Percentiles rank a stretch among this genome's conserved stretches.
These are phyloP conservation scores for Petasospora fabianii DNA, from an alignment of 1,139 yeast species.

Conservation along the genomic window DNA sequence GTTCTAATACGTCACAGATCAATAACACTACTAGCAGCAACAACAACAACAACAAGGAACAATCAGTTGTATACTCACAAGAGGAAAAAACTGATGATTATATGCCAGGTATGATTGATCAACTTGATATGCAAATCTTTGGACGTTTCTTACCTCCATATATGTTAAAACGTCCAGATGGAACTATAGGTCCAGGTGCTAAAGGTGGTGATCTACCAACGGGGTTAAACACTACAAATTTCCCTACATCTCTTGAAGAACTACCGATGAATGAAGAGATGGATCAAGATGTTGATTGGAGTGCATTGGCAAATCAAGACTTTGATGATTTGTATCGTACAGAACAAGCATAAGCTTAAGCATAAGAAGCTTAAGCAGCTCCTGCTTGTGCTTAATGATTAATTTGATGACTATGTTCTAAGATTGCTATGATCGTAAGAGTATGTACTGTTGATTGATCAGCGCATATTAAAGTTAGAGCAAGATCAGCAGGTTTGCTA, in stretches of 20 bases:
- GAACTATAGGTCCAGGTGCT: conserved; percentile 25
- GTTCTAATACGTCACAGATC: neutral
- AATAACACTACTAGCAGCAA: conserved; percentile 2
- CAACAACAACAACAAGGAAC: neutral
- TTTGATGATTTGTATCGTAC: conserved; percentile 1
- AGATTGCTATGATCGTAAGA: neutral
- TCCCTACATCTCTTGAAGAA: conserved; percentile 24
- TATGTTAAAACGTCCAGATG: conserved; percentile 48
- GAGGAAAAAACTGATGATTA: conserved; percentile 7
- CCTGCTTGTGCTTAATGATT: too few relatives aligned
- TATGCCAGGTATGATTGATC: conserved; percentile 46
- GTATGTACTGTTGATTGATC: neutral
- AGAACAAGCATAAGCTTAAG: too few relatives aligned
- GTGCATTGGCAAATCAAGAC: neutral
- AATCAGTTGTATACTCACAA: neutral
- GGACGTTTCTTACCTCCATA: conserved; percentile 77
- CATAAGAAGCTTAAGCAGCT: too few relatives aligned
- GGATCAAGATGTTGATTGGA: conserved; percentile 1
- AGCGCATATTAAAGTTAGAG: neutral
- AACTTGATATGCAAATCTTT: conserved; percentile 78
- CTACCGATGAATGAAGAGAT: conserved; percentile 14
- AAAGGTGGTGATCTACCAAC: conserved; percentile 28
- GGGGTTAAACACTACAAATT: conserved; percentile 24
- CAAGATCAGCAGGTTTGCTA: too few relatives aligned
- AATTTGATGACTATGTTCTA: neutral